Percentiles rank a stretch among this genome's conserved stretches.
Evolutionary conservation across 164 flowering plant species (phyloP).

Genomic region (Santalum album): DNA sequence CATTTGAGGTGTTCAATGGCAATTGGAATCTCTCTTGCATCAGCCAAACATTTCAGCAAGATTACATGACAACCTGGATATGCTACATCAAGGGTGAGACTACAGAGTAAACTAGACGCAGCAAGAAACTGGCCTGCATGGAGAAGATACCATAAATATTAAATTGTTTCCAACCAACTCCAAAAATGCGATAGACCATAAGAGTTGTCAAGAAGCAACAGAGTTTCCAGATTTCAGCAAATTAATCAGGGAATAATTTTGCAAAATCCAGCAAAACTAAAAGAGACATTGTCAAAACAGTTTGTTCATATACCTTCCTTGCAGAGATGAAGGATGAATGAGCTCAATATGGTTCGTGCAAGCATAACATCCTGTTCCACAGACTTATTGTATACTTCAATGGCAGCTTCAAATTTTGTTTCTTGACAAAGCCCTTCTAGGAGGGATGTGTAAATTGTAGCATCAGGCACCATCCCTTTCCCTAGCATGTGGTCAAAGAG

Average conservation of each 20-base stretch:
- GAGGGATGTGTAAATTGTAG: conserved; percentile 41
- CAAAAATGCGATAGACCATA: too few relatives aligned
- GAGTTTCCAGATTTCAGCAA: neutral
- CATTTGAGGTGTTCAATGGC: conserved; percentile 49
- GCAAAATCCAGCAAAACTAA: neutral
- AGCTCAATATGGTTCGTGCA: conserved; percentile 28
- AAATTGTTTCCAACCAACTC: too few relatives aligned
- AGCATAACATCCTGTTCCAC: conserved; percentile 42
- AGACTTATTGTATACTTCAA: conserved; percentile 40
- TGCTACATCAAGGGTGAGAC: conserved; percentile 17
- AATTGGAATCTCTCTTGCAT: conserved; percentile 40
- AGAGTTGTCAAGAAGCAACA: too few relatives aligned
- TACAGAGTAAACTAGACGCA: conserved; percentile 45
- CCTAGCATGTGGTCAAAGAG: conserved; percentile 62
- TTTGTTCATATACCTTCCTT: conserved; percentile 37
- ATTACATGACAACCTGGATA: conserved; percentile 34
- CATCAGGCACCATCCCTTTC: conserved; percentile 56
- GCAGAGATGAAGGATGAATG: conserved; percentile 49
- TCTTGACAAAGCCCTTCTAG: conserved; percentile 62
- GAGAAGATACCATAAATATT: too few relatives aligned
- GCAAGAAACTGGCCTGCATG: conserved; percentile 43
- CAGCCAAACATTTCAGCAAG: conserved; percentile 53
- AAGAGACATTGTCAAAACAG: neutral
- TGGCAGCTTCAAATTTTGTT: conserved; percentile 42
- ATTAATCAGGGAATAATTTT: neutral